Conservation (phyloP, 2,329 filamentous ascomycete species). For the Thermoascus crustaceus region DNA sequence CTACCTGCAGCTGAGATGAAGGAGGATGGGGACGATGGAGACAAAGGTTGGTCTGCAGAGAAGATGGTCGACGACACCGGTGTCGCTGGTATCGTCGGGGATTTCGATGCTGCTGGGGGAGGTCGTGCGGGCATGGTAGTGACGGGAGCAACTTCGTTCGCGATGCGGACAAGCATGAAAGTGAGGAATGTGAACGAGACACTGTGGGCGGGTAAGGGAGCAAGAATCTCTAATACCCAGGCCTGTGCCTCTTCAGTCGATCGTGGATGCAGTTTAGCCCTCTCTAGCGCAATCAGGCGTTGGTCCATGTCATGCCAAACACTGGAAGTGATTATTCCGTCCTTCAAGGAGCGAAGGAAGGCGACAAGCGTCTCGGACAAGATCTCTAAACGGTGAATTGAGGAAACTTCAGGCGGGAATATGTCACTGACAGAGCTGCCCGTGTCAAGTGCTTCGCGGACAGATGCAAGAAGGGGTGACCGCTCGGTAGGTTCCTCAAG, state of each 20-base stretch:
- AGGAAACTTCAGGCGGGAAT: constrained; percentile 55
- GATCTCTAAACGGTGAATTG: constrained; percentile 64
- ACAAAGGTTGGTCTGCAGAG: constrained; percentile 8
- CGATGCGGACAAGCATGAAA: constrained; percentile 59
- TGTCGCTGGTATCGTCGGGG: constrained; percentile 11
- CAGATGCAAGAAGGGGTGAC: constrained; percentile 34
- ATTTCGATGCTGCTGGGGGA: constrained; percentile 10
- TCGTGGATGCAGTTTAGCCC: constrained; percentile 39
- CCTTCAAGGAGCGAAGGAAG: constrained; percentile 66
- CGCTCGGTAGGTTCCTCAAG: constrained; percentile 34
- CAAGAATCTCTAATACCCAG: constrained; percentile 64
- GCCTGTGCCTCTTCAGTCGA: constrained; percentile 50
- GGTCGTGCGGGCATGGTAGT: constrained; percentile 12
- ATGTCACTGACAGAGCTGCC: constrained; percentile 54
- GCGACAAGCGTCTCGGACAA: constrained; percentile 62
- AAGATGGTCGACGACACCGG: not conserved
- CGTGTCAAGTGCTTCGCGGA: constrained; percentile 63
- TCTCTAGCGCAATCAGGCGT: constrained; percentile 44
- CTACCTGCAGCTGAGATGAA: constrained; percentile 23
- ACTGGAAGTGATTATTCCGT: constrained; percentile 64
- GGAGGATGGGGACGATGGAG: constrained; percentile 10
- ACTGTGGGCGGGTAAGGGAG: constrained; percentile 66
- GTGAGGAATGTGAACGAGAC: constrained; percentile 85
- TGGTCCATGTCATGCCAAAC: constrained; percentile 65
- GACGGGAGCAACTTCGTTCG: constrained; percentile 45